Evolutionary conservation across 805 yeast species (phyloP), one percentile per base, ranked within the genome.

Genomic region (Candida ascalaphidarum): DNA sequence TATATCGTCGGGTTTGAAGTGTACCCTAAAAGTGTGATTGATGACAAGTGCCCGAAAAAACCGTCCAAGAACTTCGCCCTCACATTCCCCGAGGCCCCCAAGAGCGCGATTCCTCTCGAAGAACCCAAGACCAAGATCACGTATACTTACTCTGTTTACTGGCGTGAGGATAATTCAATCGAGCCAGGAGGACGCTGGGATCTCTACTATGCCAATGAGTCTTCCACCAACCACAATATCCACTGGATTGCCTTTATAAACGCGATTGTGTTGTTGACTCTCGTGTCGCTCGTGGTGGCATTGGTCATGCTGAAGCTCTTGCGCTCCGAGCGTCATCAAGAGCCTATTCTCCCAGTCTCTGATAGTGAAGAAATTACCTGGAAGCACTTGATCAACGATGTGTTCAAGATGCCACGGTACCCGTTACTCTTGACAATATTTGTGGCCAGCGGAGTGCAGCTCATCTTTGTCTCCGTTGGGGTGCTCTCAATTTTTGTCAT

Each of bases 1-100:
- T 65, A 82, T 3, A 82, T 85, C 41, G 94, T 85, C 12, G 96
- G 95, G 0, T 81, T 86, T 41, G 96, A 85, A 55, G 82, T 84
- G 10, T 85, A 85, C 47, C 95, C 95, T 8, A 78, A 74, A 48
- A 80, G 92, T 30, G 88, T 81, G 9, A 58, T 68, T 23, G 74
- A 67, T 50, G 68, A 53, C 48, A 65, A 54, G 28, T 85, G 95
- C 50, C 94, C 94, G 2, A 63, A 77, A 7, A 76, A 70, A 37
- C 57, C 70, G 41, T 79, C 63, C 48, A 59, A 70, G 21, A 74
- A 76, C 36, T 74, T 66, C 39, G 73, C 75, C 22, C 21, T 26
- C 14, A 11, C 22, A 5, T 5, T 11, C 11, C 18, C 18, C 8
- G 34, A 29, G 12, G 17, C 11, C n/a, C 54, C 60, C 15, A 46